Evolutionary conservation across 495 filamentous ascomycete genomes (phyloP), one percentile per base, ranked within the genome.

Genomic region (Annulohypoxylon moriforme): DNA sequence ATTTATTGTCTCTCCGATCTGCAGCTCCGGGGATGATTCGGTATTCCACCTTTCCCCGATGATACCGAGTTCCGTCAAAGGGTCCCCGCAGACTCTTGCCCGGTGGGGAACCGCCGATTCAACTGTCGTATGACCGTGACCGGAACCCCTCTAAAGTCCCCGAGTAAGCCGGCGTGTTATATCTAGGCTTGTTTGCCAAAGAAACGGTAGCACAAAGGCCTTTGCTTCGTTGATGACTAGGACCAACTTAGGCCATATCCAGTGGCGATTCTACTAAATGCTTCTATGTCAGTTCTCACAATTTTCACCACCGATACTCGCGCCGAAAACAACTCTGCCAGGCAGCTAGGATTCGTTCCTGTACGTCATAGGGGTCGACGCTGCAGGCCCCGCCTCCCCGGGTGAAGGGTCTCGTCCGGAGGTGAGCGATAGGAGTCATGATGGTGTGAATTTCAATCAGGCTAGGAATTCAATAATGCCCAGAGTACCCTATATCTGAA

Each of bases 1-100:
- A 62, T 63, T 31, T 40, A 38, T 52, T 53, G 16, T 42, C 34
- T 24, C 11, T 33, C 18, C 33, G 64, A 55, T 56, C 36, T 65
- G 55, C 60, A 47, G 14, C 38, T 24, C 60, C 64, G 70, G 70
- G 40, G 59, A 58, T 62, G 65, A 27, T 44, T 73, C 70, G 70
- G 70, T 16, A 66, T 73, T 36, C 70, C 70, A 50, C 61, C 40
- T 46, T 66, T 68, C 29, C 56, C 64, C 18, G 34, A 61, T 20
- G 47, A 62, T 49, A n/a, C 65, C 56, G 64, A 73, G 46, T 16
- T 27, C 49, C 49, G 50, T 44, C 29, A 31, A 33, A 50, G 22
- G 50, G 16, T 29, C 58, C 20, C 20, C 52, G 59, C 52, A 60
- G 13, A 55, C 42, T 56, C 36, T 33, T 42, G 44, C 60, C 60